These are phyloP conservation scores for Zygotorulaspora florentina DNA, from an alignment of 805 yeast genomes.

Conservation along the genomic window DNA sequence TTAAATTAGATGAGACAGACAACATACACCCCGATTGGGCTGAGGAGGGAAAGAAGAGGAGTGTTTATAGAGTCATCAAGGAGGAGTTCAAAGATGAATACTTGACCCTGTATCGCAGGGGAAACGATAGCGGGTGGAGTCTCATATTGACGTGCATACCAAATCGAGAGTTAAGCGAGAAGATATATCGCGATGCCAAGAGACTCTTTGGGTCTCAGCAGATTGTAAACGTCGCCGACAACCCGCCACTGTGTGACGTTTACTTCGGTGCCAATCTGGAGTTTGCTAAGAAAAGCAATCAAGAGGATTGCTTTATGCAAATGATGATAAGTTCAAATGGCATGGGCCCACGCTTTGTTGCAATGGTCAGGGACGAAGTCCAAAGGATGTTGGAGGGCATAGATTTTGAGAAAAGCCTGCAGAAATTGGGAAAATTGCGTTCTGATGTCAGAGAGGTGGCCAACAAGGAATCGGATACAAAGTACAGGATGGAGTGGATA, in stretches of 20 bases:
- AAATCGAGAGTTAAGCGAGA: conserved; percentile 21
- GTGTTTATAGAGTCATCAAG: conserved; percentile 18
- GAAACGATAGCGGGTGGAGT: conserved; percentile 22
- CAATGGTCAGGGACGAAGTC: conserved; percentile 31
- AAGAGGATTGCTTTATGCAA: conserved; percentile 15
- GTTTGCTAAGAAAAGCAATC: conserved; percentile 10
- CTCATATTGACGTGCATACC: conserved; percentile 32
- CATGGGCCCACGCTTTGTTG: conserved; percentile 32
- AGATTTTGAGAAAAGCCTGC: conserved; percentile 24
- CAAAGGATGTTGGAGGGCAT: conserved; percentile 13
- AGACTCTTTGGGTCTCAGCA: conserved; percentile 26
- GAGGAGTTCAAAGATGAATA: conserved; percentile 15
- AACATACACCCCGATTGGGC: conserved; percentile 17
- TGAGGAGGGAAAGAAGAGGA: conserved; percentile 3
- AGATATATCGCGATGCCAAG: conserved; percentile 23
- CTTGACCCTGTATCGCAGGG: conserved; percentile 17
- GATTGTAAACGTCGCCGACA: conserved; percentile 36
- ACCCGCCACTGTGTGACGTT: conserved; percentile 34
- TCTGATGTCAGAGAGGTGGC: conserved; percentile 18
- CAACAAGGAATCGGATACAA: conserved; percentile 14
- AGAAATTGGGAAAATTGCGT: conserved; percentile 26
- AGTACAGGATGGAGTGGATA: conserved; percentile 34
- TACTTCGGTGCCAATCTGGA: conserved; percentile 35
- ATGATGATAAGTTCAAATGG: conserved; percentile 33
- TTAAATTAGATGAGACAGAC: conserved; percentile 1